Evolutionary conservation across 306 rosid species (phyloP).

Genomic region (Quercus bicolor): DNA sequence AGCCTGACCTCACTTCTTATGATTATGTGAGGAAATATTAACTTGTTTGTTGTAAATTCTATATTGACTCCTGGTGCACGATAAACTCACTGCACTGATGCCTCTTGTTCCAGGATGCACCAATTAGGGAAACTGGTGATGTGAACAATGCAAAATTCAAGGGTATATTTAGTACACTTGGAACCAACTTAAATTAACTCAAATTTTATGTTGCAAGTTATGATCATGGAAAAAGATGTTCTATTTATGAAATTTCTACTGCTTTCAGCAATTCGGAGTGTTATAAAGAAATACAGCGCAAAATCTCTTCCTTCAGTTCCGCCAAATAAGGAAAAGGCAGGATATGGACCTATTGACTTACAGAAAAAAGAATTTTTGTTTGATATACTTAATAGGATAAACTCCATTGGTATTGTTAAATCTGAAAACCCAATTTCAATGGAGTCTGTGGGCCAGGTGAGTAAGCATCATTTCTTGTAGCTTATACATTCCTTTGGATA

Average conservation of each 20-base stretch:
- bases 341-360: slow-evolving; percentile 66
- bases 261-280: slow-evolving; percentile 73
- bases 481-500: neutral
- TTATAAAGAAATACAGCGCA: slow-evolving; percentile 52
- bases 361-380: slow-evolving; percentile 45
- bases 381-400: slow-evolving; percentile 45
- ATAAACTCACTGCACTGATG: slow-evolving; percentile 13
- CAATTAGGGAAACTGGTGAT: slow-evolving; percentile 87
- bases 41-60: slow-evolving; percentile 8
- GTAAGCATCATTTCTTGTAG: slow-evolving; percentile 8
- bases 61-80: slow-evolving; percentile 6
- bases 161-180: slow-evolving; percentile 37
- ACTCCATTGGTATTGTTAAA: slow-evolving; percentile 39
- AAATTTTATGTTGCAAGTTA: neutral
- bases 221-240: slow-evolving; percentile 20
- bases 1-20: slow-evolving; percentile 88
- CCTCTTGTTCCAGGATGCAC: slow-evolving; percentile 74
- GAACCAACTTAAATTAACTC: neutral
- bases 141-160: slow-evolving; percentile 71
- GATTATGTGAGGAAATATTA: slow-evolving; percentile 67
- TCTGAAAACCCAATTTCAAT: slow-evolving; percentile 73
- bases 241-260: slow-evolving; percentile 21
- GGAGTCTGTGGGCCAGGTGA: slow-evolving; percentile 85
- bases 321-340: slow-evolving; percentile 50
- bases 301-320: slow-evolving; percentile 63